These are phyloP conservation scores for Fusarium succisae DNA, from an alignment of 2,329 filamentous ascomycete species.

Conservation along the genomic window DNA sequence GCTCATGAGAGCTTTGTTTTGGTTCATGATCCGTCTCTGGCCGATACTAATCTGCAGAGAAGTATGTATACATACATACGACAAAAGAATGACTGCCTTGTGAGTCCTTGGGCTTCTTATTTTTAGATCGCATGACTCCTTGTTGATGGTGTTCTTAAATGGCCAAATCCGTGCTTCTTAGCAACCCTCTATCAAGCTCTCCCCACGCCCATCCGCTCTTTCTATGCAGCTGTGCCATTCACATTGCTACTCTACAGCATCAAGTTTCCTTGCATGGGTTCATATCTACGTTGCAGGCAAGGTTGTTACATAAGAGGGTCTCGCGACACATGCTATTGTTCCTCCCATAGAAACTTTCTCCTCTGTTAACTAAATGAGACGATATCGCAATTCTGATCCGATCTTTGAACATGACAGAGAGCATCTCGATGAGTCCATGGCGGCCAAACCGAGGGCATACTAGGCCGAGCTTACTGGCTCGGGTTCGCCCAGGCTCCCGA, in stretches of 20 bases:
- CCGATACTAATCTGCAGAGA: background rate
- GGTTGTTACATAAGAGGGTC: background rate
- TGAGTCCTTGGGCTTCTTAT: constrained; percentile 10
- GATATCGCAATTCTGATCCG: background rate
- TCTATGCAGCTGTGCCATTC: constrained; percentile 12
- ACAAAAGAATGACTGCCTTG: background rate
- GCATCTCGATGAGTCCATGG: constrained; percentile 17
- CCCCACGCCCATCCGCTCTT: constrained; percentile 9
- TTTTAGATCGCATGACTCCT: constrained; percentile 13
- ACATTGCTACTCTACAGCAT: constrained; percentile 13
- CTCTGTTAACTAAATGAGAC: background rate
- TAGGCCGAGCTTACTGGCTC: background rate
- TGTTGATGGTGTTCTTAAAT: background rate
- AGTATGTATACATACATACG: background rate
- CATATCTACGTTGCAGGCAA: constrained; percentile 9
- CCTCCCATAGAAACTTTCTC: background rate
- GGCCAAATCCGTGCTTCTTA: background rate
- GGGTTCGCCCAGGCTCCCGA: constrained; percentile 1
- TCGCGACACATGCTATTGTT: background rate
- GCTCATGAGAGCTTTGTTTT: background rate
- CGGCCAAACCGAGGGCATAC: background rate
- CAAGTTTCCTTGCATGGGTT: constrained; percentile 26
- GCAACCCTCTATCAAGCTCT: background rate
- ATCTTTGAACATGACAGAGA: background rate
- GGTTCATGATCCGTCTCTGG: constrained; percentile 1